These are phyloP conservation scores for Hysterangium stoloniferum DNA, from an alignment of 768 basidiomycete genomes.

Conservation along the genomic window DNA sequence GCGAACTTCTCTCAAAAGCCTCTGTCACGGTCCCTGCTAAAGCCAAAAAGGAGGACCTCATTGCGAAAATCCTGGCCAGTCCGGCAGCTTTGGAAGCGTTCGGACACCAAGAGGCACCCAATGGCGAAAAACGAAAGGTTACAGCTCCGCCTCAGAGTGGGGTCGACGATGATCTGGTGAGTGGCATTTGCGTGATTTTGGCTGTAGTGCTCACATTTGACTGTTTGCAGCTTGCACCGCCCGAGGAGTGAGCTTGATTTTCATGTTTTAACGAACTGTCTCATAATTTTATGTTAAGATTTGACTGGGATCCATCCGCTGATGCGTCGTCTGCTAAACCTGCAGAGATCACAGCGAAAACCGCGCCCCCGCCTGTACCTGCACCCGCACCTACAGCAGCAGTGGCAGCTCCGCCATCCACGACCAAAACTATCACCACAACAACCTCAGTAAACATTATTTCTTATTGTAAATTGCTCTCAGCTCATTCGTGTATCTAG, in stretches of 20 bases:
- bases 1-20: constrained; percentile 50
- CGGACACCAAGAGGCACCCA: constrained; percentile 24
- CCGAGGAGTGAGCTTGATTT: constrained; percentile 21
- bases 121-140: constrained; percentile 16
- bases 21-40: constrained; percentile 41
- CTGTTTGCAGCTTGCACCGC: constrained; percentile 23
- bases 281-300: constrained; percentile 19
- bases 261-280: constrained; percentile 5
- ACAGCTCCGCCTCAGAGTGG: constrained; percentile 11
- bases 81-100: constrained; percentile 44
- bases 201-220: neutral
- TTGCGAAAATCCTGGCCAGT: constrained; percentile 50
- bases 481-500: neutral
- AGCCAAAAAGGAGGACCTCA: constrained; percentile 60
- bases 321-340: neutral
- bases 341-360: neutral
- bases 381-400: neutral
- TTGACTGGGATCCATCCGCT: constrained; percentile 37
- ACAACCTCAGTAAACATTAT: neutral
- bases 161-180: constrained; percentile 24
- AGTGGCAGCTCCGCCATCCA: neutral
- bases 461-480: no score
- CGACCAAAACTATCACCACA: neutral
- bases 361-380: neutral
- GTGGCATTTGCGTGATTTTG: constrained; percentile 6